These are phyloP conservation scores for Cystobasidium tubakii DNA, from an alignment of 768 basidiomycete species.

Conservation along the genomic window DNA sequence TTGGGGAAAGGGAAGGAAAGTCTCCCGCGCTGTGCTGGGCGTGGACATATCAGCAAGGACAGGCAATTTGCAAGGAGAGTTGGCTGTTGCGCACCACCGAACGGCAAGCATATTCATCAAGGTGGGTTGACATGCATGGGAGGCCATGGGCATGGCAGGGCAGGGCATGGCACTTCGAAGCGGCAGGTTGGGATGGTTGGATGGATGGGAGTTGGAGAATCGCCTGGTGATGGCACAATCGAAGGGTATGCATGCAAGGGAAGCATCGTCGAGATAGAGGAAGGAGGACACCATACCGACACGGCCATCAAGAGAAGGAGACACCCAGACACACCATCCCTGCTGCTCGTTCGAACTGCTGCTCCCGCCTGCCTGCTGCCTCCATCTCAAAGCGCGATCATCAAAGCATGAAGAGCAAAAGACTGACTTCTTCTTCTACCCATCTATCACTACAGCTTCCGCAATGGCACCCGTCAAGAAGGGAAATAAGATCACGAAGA, in stretches of 20 bases:
- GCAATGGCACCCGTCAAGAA: slow-evolving; percentile 17
- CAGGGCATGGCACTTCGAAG: not conserved
- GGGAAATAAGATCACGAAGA: slow-evolving; percentile 8
- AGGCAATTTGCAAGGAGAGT: not conserved
- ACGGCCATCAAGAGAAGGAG: not conserved
- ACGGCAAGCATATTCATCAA: slow-evolving; percentile 1
- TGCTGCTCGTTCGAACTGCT: too few relatives aligned
- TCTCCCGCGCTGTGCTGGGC: too few relatives aligned
- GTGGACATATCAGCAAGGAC: too few relatives aligned
- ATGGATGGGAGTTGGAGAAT: not conserved
- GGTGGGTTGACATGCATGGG: not conserved
- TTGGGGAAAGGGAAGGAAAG: too few relatives aligned
- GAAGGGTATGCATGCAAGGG: not conserved
- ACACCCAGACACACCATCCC: not conserved
- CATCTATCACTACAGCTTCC: not conserved
- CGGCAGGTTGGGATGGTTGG: not conserved
- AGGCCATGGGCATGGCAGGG: not conserved
- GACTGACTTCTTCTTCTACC: not conserved
- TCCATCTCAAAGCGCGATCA: not conserved
- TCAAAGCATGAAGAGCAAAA: not conserved
- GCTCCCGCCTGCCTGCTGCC: not conserved
- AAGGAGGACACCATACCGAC: not conserved
- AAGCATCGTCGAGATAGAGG: not conserved
- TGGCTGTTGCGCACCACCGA: not conserved
- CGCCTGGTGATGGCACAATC: not conserved